These are phyloP conservation scores for Solanum hybrid DNA, from an alignment of 305 asterid genomes.

Conservation along the genomic window DNA sequence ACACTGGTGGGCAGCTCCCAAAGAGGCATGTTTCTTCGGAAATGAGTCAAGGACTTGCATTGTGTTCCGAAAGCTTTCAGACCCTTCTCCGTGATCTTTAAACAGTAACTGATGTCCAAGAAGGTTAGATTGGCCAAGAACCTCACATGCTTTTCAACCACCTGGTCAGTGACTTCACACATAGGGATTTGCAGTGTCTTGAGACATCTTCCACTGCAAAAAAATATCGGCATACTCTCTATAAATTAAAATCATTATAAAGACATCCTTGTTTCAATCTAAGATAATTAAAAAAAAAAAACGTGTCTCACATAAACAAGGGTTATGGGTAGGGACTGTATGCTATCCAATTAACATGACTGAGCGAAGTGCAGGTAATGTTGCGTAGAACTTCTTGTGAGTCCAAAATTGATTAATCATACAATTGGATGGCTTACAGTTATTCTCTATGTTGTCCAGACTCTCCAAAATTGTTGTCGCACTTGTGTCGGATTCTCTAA, in stretches of 20 bases:
- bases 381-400: background rate
- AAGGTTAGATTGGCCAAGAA: constrained; percentile 6
- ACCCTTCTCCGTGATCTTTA: constrained; percentile 12
- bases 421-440: background rate
- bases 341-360: background rate
- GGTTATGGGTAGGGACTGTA: background rate
- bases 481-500: background rate
- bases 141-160: constrained; percentile 10
- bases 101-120: constrained; percentile 17
- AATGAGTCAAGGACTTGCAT: constrained; percentile 14
- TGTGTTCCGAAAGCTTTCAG: constrained; percentile 12
- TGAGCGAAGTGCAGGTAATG: background rate
- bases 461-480: background rate
- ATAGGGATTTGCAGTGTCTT: constrained; percentile 12
- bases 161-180: constrained; percentile 14
- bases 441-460: background rate
- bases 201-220: constrained; percentile 15
- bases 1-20: background rate
- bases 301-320: background rate
- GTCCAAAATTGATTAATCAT: background rate
- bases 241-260: background rate
- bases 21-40: constrained; percentile 16
- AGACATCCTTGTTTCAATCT: background rate
- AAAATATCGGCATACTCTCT: background rate
- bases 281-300: background rate